Percentiles rank a stretch among this genome's conserved stretches.
phyloP scores from a whole-genome alignment of 257 asterid species.

The Petunia axillaris region DNA sequence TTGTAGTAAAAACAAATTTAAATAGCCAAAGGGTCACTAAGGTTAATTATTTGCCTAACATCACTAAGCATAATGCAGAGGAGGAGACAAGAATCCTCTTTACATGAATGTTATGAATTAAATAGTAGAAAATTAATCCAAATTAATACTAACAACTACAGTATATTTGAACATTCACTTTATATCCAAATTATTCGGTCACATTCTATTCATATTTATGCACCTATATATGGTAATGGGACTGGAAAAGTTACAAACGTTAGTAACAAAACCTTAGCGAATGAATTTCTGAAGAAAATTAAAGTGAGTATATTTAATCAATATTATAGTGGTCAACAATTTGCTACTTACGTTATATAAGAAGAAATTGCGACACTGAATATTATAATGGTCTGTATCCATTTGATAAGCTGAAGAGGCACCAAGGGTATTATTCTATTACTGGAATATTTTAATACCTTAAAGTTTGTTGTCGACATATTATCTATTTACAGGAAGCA shows the following conservation, averaged over 20 bases:
- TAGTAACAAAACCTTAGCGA: no score
- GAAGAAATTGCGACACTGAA: conserved; percentile 18
- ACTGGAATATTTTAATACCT: neutral
- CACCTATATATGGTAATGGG: no score
- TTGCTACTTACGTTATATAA: neutral
- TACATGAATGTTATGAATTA: neutral
- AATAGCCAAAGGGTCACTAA: neutral
- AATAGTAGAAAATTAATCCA: neutral
- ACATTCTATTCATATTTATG: no score
- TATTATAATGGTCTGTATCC: conserved; percentile 16
- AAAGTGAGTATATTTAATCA: no score
- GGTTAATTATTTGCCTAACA: neutral
- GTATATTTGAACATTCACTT: neutral
- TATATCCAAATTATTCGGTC: neutral
- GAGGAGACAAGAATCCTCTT: conserved; percentile 4
- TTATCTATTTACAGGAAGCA: neutral
- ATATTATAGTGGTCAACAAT: neutral
- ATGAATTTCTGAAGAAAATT: no score
- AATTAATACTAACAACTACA: neutral
- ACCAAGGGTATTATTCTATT: neutral
- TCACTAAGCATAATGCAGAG: neutral
- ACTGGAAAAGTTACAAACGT: no score
- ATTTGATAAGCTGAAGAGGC: conserved; percentile 24
- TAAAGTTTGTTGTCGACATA: neutral
- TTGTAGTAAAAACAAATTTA: neutral